These are phyloP conservation scores for Canavalia gladiata DNA, from an alignment of 306 rosid genomes.

Conservation along the genomic window DNA sequence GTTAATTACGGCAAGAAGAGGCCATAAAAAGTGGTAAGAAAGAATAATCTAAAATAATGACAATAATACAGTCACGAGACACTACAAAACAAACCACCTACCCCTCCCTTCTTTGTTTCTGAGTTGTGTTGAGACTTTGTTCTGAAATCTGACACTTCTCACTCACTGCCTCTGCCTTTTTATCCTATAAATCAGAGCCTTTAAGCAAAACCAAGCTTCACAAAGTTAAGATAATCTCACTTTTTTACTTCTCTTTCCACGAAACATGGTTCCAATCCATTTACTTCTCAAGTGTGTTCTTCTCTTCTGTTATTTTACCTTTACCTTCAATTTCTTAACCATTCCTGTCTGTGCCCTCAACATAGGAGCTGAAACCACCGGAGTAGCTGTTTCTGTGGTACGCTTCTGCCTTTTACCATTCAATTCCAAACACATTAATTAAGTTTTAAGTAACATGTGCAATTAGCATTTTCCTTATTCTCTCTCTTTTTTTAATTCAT, in stretches of 20 bases:
- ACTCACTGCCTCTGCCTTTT: neutral
- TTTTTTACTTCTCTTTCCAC: conserved; percentile 26
- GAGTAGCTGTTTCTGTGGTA: conserved; percentile 69
- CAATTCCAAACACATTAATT: neutral
- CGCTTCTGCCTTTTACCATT: conserved; percentile 9
- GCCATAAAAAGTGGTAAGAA: neutral
- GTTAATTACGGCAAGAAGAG: conserved; percentile 5
- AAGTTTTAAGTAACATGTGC: neutral
- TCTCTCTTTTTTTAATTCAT: neutral
- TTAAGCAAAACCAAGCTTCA: conserved; percentile 44
- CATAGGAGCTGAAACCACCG: conserved; percentile 75
- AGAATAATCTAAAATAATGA: conserved; percentile 25
- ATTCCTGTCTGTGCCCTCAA: conserved; percentile 66
- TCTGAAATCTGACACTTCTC: conserved; percentile 20
- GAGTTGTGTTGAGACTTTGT: conserved; percentile 17
- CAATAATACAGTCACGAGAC: conserved; percentile 61
- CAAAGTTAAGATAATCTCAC: conserved; percentile 19
- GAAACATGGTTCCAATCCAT: conserved; percentile 49
- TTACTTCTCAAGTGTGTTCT: conserved; percentile 46
- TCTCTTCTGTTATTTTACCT: conserved; percentile 37
- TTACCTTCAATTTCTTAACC: conserved; percentile 41
- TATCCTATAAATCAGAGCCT: conserved; percentile 47
- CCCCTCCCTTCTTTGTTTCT: conserved; percentile 30
- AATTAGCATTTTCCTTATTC: neutral
- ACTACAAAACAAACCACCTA: conserved; percentile 53